A percentile compares a stretch with the other conserved stretches of the same genome.
Evolutionary conservation across 768 basidiomycete genomes (phyloP).

Genomic region (Trichaptum fuscoviolaceum): DNA sequence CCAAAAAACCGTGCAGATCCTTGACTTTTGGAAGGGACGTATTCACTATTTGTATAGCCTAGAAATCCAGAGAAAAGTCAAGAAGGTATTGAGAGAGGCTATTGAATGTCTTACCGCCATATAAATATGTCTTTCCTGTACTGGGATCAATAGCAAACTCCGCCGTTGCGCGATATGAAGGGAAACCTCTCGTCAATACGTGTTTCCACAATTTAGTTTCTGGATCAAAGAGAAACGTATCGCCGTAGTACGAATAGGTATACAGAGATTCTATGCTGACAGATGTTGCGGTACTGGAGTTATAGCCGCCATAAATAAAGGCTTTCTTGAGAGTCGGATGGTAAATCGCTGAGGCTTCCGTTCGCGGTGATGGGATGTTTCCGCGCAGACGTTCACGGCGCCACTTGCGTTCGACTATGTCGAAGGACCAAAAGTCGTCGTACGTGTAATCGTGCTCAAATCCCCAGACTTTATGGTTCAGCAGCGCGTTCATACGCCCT

Average conservation of each 20-base stretch:
- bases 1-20: conserved; percentile 26
- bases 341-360: conserved; percentile 23
- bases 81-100: not conserved
- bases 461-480: conserved; percentile 22
- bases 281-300: conserved; percentile 19
- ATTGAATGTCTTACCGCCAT: conserved; percentile 22
- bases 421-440: conserved; percentile 34
- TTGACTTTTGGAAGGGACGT: conserved; percentile 26
- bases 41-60: conserved; percentile 32
- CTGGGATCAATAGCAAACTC: conserved; percentile 28
- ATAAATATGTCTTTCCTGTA: conserved; percentile 33
- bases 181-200: conserved; percentile 36
- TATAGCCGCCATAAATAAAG: conserved; percentile 37
- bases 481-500: conserved; percentile 26
- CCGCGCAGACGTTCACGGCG: conserved; percentile 27
- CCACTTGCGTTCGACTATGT: conserved; percentile 26
- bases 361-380: conserved; percentile 29
- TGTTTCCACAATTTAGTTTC: conserved; percentile 29
- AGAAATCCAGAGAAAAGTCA: not conserved
- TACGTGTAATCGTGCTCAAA: conserved; percentile 19
- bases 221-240: conserved; percentile 32
- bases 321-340: conserved; percentile 30
- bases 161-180: conserved; percentile 34
- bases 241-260: conserved; percentile 35
- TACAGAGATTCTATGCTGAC: conserved; percentile 13